Base-by-base conservation (phyloP, 306 rosid species). In the Aeschynomene evenia region DNA sequence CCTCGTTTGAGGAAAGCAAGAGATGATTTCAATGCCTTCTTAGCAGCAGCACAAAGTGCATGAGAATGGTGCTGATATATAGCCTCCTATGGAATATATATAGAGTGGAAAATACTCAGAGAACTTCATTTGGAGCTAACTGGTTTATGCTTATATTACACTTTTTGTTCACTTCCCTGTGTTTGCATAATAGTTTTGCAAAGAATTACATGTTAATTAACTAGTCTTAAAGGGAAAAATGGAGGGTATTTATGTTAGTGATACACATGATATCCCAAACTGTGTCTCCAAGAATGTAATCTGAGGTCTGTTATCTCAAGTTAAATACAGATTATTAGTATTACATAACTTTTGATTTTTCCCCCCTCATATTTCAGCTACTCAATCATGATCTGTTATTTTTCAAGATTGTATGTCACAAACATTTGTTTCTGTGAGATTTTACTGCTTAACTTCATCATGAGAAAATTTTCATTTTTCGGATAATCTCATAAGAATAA, bases 1-100 rank as follows among this genome's bases (percentile, higher is more conserved):
- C 96, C 96, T 33, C 88, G 95, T 13, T 66, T 90, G 87, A 79
- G 69, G 60, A 85, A 75, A 67, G 95, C 95, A 0, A 87, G 91
- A 67, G 88, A 87, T 34, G 96, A 87, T 20, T 90, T 90, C 73
- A 87, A 87, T 45, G 83, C 91, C 50, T 87, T 87, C 74, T 77
- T 90, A 71, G 88, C 86, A 57, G 86, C 81, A 66, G 91, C 95
- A n/a, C 88, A 87, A 64, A 86, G 71, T 49, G 86, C 86, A 43
- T 87, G 79, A 82, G 20, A 26, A 28, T 39, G 28, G 4, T 57
- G 63, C 10, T 36, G 22, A 55, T 59, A 26, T n/a, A n/a, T n/a
- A n/a, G n/a, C 2, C 26, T 24, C n/a, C 28, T 33, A 33, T 24
- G 20, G 45, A 60, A 46, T 19, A 15, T 59, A 46, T 19, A 15